Evolutionary conservation across 2,329 filamentous ascomycete species (phyloP).

Genomic region (Cercospora sp.): DNA sequence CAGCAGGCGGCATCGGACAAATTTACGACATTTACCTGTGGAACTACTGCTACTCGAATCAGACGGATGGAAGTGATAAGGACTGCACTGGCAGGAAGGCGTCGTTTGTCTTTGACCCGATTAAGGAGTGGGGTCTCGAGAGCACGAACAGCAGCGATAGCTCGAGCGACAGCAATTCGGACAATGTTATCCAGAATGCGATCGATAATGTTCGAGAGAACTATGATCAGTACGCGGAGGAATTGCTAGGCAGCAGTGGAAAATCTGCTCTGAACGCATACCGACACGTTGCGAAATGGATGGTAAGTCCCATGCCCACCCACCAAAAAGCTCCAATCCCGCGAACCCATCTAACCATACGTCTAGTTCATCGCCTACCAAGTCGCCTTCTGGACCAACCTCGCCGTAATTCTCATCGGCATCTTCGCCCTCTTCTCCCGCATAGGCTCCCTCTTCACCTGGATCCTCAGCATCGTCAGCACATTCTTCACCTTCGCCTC

Average conservation of each 20-base stretch:
- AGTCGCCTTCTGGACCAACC: conserved; percentile 68
- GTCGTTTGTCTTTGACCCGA: conserved; percentile 73
- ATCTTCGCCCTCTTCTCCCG: conserved; percentile 81
- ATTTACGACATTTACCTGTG: conserved; percentile 81
- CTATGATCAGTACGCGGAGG: conserved; percentile 31
- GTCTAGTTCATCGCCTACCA: conserved; percentile 54
- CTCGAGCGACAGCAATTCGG: conserved; percentile 19
- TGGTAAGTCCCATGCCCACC: too few species aligned
- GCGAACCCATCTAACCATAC: too few species aligned
- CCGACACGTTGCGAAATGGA: conserved; percentile 66
- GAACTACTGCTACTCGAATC: conserved; percentile 74
- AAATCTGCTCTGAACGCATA: conserved; percentile 70
- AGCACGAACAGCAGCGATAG: conserved; percentile 43
- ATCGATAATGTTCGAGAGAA: conserved; percentile 56
- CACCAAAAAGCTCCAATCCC: too few species aligned
- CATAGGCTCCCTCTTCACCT: conserved; percentile 78
- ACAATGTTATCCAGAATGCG: conserved; percentile 37
- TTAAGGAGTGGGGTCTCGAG: conserved; percentile 66
- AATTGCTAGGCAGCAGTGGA: conserved; percentile 64
- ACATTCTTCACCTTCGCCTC: conserved; percentile 62
- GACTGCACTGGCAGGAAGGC: conserved; percentile 70
- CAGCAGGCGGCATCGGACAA: conserved; percentile 59
- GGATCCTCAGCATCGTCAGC: conserved; percentile 65
- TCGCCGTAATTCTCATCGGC: conserved; percentile 72
- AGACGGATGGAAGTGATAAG: conserved; percentile 47